Conservation (phyloP, 768 basidiomycete genomes). For the Exidia glandulosa region DNA sequence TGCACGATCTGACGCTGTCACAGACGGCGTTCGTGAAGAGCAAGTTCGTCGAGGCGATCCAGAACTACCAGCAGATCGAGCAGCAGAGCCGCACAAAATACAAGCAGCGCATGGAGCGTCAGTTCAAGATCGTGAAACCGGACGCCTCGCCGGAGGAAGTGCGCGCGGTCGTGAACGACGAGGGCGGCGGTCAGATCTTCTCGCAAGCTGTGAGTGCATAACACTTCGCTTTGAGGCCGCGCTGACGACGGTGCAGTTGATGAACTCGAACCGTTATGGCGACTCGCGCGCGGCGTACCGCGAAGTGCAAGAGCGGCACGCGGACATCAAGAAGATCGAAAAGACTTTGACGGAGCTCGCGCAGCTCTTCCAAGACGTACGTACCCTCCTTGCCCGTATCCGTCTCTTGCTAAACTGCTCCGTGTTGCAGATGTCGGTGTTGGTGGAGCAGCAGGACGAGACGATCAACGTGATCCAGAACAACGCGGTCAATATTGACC, state of each 20-base stretch:
- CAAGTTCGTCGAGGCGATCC: constrained; percentile 17
- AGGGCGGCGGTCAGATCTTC: constrained; percentile 65
- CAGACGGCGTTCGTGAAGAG: constrained; percentile 34
- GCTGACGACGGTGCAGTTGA: constrained; percentile 34
- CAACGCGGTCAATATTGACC: constrained; percentile 52
- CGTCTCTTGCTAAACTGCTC: too few relatives aligned
- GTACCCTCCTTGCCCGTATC: constrained; percentile 15
- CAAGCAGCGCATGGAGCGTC: constrained; percentile 14
- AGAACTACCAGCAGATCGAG: constrained; percentile 17
- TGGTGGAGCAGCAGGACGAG: constrained; percentile 75
- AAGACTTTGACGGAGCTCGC: constrained; percentile 49
- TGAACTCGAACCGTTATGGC: constrained; percentile 36
- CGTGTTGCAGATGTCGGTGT: constrained; percentile 65
- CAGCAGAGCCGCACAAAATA: constrained; percentile 11
- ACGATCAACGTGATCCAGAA: constrained; percentile 52
- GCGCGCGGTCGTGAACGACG: constrained; percentile 57
- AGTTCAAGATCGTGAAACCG: constrained; percentile 19
- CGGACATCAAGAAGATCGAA: constrained; percentile 38
- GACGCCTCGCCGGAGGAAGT: constrained; percentile 78
- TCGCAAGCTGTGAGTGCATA: constrained; percentile 57
- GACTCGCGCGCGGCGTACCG: constrained; percentile 32
- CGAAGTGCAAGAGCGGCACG: constrained; percentile 38
- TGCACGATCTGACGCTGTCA: too few relatives aligned
- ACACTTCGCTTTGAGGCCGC: not conserved
- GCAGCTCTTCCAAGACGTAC: constrained; percentile 75